A percentile compares a stretch with the other conserved stretches of the same genome.
phyloP scores from a whole-genome alignment of 164 flowering plant genomes.

The grape (Vitis vinifera) region DNA sequence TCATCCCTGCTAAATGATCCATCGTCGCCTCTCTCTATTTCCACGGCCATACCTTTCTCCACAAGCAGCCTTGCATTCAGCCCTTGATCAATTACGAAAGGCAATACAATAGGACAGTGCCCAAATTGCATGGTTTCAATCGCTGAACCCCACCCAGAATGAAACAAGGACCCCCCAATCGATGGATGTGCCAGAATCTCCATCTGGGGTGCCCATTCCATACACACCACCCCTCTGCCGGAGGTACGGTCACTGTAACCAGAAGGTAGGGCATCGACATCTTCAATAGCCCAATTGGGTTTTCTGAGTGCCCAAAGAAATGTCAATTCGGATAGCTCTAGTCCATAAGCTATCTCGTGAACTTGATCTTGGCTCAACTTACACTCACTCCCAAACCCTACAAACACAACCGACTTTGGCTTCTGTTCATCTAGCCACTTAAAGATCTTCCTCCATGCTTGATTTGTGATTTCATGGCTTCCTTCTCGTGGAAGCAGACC shows the following conservation, averaged over 20 bases:
- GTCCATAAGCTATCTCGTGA: slow-evolving; percentile 26
- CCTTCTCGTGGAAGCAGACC: slow-evolving; percentile 39
- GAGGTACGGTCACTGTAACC: slow-evolving; percentile 24
- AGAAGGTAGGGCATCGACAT: slow-evolving; percentile 20
- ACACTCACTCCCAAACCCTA: slow-evolving; percentile 17
- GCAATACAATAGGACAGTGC: slow-evolving; percentile 25
- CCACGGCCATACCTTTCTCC: slow-evolving; percentile 36
- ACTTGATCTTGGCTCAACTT: slow-evolving; percentile 13
- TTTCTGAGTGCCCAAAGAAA: slow-evolving; percentile 30
- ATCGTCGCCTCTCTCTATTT: slow-evolving; percentile 40
- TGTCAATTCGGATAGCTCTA: slow-evolving; percentile 28
- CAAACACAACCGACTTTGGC: slow-evolving; percentile 25
- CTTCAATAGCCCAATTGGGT: slow-evolving; percentile 14
- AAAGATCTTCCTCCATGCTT: slow-evolving; percentile 12
- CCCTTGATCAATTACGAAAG: slow-evolving; percentile 31
- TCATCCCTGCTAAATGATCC: slow-evolving; percentile 32
- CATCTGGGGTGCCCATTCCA: slow-evolving; percentile 47
- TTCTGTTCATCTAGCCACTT: slow-evolving; percentile 45
- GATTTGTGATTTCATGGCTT: background rate
- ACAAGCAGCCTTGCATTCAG: slow-evolving; percentile 36
- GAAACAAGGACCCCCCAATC: slow-evolving; percentile 37
- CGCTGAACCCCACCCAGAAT: slow-evolving; percentile 34
- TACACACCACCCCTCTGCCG: slow-evolving; percentile 27
- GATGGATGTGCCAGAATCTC: slow-evolving; percentile 39
- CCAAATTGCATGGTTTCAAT: slow-evolving; percentile 36